Conservation (phyloP, 768 basidiomycete genomes). For the Gelatoporia subvermispora region DNA sequence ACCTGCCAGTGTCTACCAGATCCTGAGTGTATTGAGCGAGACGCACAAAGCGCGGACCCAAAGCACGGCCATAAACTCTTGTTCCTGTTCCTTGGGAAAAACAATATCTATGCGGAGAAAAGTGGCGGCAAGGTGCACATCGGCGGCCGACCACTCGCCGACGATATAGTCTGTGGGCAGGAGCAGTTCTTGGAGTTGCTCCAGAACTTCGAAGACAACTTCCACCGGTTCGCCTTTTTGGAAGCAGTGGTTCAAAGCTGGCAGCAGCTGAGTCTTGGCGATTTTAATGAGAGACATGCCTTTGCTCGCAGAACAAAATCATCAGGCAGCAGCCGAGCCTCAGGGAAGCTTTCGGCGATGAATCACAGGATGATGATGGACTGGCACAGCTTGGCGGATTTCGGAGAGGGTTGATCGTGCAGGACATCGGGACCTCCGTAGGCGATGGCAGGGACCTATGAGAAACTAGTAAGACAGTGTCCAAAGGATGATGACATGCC, state of each 20-base stretch:
- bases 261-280: conserved; percentile 38
- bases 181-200: too few relatives aligned
- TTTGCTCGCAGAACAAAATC: conserved; percentile 53
- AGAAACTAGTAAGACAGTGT: neutral
- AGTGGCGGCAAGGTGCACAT: conserved; percentile 53
- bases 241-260: conserved; percentile 32
- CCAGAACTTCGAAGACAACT: too few relatives aligned
- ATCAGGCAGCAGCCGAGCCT: conserved; percentile 42
- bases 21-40: too few relatives aligned
- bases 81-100: too few relatives aligned
- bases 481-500: neutral
- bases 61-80: too few relatives aligned
- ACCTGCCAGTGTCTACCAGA: conserved; percentile 41
- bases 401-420: conserved; percentile 50
- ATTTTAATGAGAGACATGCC: conserved; percentile 57
- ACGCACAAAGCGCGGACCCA: too few relatives aligned
- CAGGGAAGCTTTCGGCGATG: conserved; percentile 52
- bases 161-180: too few relatives aligned
- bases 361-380: conserved; percentile 62
- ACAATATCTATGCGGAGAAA: too few relatives aligned
- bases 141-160: conserved; percentile 53
- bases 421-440: conserved; percentile 55
- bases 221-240: too few relatives aligned
- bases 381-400: conserved; percentile 55
- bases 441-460: conserved; percentile 50